phyloP scores from a whole-genome alignment of 305 asterid genomes.

The Andrographis paniculata region DNA sequence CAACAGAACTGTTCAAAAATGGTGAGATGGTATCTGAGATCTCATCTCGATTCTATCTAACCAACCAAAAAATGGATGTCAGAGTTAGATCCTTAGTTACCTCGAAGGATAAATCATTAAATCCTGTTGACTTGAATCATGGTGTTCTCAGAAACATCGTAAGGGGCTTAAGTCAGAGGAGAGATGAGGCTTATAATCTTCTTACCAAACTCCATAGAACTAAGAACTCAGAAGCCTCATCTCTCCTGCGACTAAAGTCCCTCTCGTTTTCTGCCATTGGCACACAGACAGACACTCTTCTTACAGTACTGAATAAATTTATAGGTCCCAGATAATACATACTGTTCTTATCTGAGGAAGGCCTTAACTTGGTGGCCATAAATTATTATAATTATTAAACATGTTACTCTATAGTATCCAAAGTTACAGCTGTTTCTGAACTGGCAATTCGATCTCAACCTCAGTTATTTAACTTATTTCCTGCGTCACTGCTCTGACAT shows the following conservation, averaged over 20 bases:
- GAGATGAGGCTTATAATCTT: neutral
- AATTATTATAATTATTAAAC: neutral
- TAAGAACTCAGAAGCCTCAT: neutral
- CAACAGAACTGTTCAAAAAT: too few species aligned
- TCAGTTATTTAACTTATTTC: too few species aligned
- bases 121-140: too few species aligned
- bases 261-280: neutral
- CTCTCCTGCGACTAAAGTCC: constrained; percentile 1
- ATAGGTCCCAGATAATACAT: neutral
- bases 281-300: neutral
- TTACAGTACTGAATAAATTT: neutral
- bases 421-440: neutral
- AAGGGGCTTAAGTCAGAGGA: neutral
- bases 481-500: too few species aligned
- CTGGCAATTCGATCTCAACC: neutral
- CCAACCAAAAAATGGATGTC: too few species aligned
- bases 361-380: neutral
- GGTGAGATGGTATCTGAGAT: too few species aligned
- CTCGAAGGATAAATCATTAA: too few species aligned
- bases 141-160: too few species aligned
- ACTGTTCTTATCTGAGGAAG: constrained; percentile 4
- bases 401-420: neutral
- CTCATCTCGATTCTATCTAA: too few species aligned
- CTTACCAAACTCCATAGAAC: neutral
- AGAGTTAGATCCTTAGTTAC: too few species aligned